Base-by-base conservation (phyloP, 371 early-diverging fungal species). In the Haplosporangium sp. region DNA sequence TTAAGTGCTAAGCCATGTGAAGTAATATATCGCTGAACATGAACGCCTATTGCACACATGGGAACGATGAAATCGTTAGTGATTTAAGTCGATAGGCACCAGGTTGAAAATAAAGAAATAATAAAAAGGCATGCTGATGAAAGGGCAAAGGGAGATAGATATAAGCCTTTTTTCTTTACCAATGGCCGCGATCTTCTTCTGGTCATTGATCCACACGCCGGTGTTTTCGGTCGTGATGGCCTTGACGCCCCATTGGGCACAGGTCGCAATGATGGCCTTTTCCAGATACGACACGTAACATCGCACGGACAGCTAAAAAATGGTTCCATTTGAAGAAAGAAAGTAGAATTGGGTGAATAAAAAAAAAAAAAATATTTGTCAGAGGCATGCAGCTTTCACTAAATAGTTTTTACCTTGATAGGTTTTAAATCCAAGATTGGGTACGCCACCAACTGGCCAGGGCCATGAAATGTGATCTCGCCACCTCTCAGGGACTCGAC, bases 401-500 rank as follows among this genome's bases (percentile, higher is more conserved):
- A n/a, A n/a, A n/a, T n/a, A n/a, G n/a, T n/a, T n/a, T n/a, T n/a
- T 85, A 89, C 91, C 75, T 87, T 72, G 59, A 83, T 85, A 56
- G 86, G 85, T 52, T 90, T 86, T 42, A 99, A 83, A 72, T 96
- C 86, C 11, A 98, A 45, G 51, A 96, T 95, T 4, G 99, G 99
- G 77, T 99, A 99, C 11, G 91, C 96, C 23, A 99, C 95, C 45
- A 99, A 83, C 83, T 99, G 99, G 0, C 98, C 98, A 4, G 98
- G 99, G 0, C 98, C 98, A 84, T 99, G 99, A 74, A 92, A 99
- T 0, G 99, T 99, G 7, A 92, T 88, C 83, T 99, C 94, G 7
- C 99, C 99, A 20, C 99, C 99, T 13, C 98, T 85, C 81, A 87
- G 82, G 0, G 90, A 89, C 84, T 95, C 93, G 56, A 84, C 88